Evolutionary conservation across 306 rosid genomes (phyloP), one percentile per base, ranked within the genome.

Genomic region (Cucurbita pepo): DNA sequence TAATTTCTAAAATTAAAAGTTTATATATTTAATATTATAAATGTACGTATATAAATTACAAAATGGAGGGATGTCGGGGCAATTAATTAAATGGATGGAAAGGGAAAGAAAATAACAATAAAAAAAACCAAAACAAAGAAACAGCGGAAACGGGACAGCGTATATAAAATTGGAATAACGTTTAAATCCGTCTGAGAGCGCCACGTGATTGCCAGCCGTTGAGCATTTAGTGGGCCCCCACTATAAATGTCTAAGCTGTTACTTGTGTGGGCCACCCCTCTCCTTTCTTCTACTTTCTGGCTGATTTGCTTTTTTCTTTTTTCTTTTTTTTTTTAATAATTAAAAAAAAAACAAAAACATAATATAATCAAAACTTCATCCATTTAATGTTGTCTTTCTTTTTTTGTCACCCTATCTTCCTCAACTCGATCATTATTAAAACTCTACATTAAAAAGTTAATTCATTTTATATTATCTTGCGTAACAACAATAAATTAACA

Each of bases 171-270:
- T 18, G 72, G 16, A 65, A 19, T 21, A 65, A 65, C 55, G 54
- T 65, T 44, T 19, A 65, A 65, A 22, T 69, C 22, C 22, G 73
- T 69, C 43, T 45, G 43, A 69, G 43, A 69, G 55, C 11, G 56
- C 14, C 73, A 69, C 73, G 73, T 69, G 73, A 69, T 69, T 69
- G 73, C 73, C 73, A 69, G 73, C 57, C 73, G 44, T 69, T 48
- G 4, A 45, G 22, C 73, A 69, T 69, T 69, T 66, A 43, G 44
- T 69, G 73, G 73, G 73, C 13, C 73, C 73, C 71, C 0, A 4
- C 71, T 0, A 19, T 65, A 41, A 65, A 65, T 63, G 53, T 65
- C 3, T 1, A 36, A 2, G 21, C 11, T 11, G 5, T 40, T n/a
- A 16, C 7, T 37, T 16, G 10, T 62, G 69, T 62, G 69, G 69